Conservation (phyloP, 2,329 filamentous ascomycete genomes). For the Cordyceps fumosorosea region DNA sequence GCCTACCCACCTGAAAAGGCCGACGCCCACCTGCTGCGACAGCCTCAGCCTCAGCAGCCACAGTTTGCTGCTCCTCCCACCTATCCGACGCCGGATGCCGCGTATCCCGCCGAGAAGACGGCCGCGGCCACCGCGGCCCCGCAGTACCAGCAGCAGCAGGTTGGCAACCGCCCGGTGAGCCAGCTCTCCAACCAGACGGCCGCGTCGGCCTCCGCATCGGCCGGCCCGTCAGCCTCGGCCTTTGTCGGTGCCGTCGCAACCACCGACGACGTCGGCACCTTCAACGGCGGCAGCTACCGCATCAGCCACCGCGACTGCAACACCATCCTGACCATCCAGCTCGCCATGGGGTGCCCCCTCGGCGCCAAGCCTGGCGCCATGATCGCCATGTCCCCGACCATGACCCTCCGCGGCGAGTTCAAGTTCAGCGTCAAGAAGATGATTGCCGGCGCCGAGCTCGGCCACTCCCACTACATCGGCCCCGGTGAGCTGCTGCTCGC, state of each 20-base stretch:
- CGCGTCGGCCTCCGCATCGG: not conserved
- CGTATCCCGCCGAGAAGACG: slow-evolving; percentile 26
- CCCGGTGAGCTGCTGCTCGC: slow-evolving; percentile 86
- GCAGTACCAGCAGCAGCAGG: slow-evolving; percentile 16
- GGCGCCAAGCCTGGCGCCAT: slow-evolving; percentile 77
- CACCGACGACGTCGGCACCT: slow-evolving; percentile 85
- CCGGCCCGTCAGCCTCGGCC: slow-evolving; percentile 37
- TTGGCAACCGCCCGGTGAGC: slow-evolving; percentile 21
- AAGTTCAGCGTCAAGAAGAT: slow-evolving; percentile 91
- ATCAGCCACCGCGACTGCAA: slow-evolving; percentile 91
- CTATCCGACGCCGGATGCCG: slow-evolving; percentile 14
- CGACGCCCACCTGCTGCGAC: slow-evolving; percentile 18
- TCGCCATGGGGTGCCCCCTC: slow-evolving; percentile 83
- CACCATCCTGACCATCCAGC: slow-evolving; percentile 78
- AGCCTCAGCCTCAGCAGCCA: slow-evolving; percentile 23
- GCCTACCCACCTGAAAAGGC: slow-evolving; percentile 15
- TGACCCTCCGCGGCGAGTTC: slow-evolving; percentile 74
- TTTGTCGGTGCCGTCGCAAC: slow-evolving; percentile 58
- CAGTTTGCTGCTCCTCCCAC: slow-evolving; percentile 18
- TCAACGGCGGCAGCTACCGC: slow-evolving; percentile 91
- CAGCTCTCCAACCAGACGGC: slow-evolving; percentile 24
- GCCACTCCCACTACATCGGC: slow-evolving; percentile 73
- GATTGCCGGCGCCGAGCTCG: slow-evolving; percentile 73
- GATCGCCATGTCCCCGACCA: slow-evolving; percentile 89
- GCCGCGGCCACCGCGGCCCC: not conserved